Conservation (phyloP, 1,139 yeast species). For the Scheffersomyces parashehatae region DNA sequence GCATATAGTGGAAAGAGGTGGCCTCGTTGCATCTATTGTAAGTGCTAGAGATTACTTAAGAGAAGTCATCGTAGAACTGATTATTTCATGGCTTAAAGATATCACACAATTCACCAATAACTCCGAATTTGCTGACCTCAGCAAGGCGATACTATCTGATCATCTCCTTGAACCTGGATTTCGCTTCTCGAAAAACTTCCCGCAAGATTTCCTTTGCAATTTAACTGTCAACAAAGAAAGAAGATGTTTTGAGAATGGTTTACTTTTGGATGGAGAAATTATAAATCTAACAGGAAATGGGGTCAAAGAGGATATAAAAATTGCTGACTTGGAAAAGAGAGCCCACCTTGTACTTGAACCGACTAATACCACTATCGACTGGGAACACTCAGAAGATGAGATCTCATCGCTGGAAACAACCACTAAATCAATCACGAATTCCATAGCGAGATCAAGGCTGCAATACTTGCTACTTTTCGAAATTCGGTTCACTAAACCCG, state of each 20-base stretch:
- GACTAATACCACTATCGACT: background rate
- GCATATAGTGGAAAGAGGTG: slow-evolving; percentile 43
- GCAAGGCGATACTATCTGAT: slow-evolving; percentile 24
- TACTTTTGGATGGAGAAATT: slow-evolving; percentile 26
- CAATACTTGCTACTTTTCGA: slow-evolving; percentile 59
- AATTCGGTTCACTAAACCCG: slow-evolving; percentile 51
- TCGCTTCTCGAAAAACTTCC: slow-evolving; percentile 26
- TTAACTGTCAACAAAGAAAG: slow-evolving; percentile 13
- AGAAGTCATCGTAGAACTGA: slow-evolving; percentile 43
- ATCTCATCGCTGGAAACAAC: background rate
- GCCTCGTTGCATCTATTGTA: slow-evolving; percentile 57
- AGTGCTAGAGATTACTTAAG: slow-evolving; percentile 49
- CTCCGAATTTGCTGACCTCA: slow-evolving; percentile 24
- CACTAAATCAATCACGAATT: background rate
- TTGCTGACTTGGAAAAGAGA: slow-evolving; percentile 15
- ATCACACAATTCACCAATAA: slow-evolving; percentile 33
- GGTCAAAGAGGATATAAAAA: slow-evolving; percentile 12
- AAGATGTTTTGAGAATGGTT: slow-evolving; percentile 32
- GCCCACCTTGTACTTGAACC: slow-evolving; percentile 7
- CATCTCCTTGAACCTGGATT: slow-evolving; percentile 31
- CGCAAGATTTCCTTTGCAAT: slow-evolving; percentile 18
- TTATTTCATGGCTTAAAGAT: slow-evolving; percentile 53
- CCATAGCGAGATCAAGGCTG: slow-evolving; percentile 40
- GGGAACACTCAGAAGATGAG: no score
- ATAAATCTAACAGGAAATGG: slow-evolving; percentile 22